A percentile compares a stretch with the other conserved stretches of the same genome.
These are phyloP conservation scores for Leonotis leonurus DNA, from an alignment of 257 asterid species.

Conservation along the genomic window DNA sequence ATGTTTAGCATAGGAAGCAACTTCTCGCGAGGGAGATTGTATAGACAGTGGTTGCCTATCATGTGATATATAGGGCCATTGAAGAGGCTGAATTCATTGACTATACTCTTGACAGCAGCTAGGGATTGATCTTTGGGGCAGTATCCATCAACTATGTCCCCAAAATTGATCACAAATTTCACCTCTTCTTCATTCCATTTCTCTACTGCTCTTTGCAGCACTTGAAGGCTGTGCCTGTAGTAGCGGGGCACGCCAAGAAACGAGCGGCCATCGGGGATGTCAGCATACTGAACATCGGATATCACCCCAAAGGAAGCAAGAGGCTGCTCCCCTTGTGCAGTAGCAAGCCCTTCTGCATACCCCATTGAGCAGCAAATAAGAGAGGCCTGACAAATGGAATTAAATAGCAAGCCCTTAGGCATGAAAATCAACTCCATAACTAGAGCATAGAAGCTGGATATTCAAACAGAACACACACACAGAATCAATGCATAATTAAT, in stretches of 20 bases:
- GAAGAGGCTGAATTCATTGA: conserved; percentile 40
- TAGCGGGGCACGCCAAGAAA: conserved; percentile 94
- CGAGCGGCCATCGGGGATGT: conserved; percentile 84
- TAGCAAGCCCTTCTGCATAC: conserved; percentile 38
- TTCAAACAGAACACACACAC: too few species aligned
- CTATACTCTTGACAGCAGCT: conserved; percentile 39
- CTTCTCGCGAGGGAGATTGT: conserved; percentile 79
- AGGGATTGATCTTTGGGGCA: conserved; percentile 77
- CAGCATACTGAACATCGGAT: conserved; percentile 92
- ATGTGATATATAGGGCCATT: conserved; percentile 65
- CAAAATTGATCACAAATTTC: conserved; percentile 56
- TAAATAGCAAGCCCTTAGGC: neutral
- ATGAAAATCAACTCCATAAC: neutral
- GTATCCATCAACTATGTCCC: conserved; percentile 76
- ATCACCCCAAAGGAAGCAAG: conserved; percentile 90
- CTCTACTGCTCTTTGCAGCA: conserved; percentile 67
- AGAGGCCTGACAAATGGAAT: conserved; percentile 10
- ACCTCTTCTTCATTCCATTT: conserved; percentile 44
- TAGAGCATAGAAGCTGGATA: neutral
- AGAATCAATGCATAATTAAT: too few species aligned
- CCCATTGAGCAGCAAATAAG: conserved; percentile 43
- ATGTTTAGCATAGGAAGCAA: conserved; percentile 60
- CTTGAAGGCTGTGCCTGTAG: conserved; percentile 71
- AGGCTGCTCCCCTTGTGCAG: conserved; percentile 45
- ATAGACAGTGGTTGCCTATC: conserved; percentile 90